Evolutionary conservation across 1,284 basidiomycete genomes (phyloP).

Genomic region (Fomes fomentarius): DNA sequence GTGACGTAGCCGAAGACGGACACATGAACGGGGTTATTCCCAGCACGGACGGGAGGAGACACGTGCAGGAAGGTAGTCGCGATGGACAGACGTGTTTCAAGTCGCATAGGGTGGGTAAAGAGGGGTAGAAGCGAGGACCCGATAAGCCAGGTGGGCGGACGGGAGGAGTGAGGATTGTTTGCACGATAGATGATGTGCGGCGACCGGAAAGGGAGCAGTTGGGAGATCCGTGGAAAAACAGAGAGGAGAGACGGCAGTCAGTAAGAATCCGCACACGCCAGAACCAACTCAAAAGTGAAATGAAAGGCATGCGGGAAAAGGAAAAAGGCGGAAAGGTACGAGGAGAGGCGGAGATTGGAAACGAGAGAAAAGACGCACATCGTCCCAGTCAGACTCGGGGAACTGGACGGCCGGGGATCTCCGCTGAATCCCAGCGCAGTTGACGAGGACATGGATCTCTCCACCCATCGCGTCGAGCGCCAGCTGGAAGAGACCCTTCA

Average conservation of each 20-base stretch:
- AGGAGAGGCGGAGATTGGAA: constrained; percentile 10
- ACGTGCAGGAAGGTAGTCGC: constrained; percentile 16
- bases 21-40: constrained; percentile 25
- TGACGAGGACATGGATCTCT: constrained; percentile 86
- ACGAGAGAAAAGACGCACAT: constrained; percentile 53
- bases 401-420: constrained; percentile 84
- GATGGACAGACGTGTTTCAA: constrained; percentile 8
- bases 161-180: constrained; percentile 8
- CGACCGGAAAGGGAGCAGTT: constrained; percentile 15
- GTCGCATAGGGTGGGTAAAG: constrained; percentile 4
- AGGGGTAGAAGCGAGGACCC: constrained; percentile 8
- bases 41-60: constrained; percentile 11
- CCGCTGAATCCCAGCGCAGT: constrained; percentile 94
- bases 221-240: constrained; percentile 24
- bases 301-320: constrained; percentile 9
- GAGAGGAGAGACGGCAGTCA: constrained; percentile 22
- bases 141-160: constrained; percentile 22
- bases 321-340: constrained; percentile 16
- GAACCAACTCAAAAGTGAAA: constrained; percentile 25
- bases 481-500: constrained; percentile 66
- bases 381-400: constrained; percentile 87
- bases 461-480: constrained; percentile 67
- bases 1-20: constrained; percentile 20
- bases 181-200: constrained; percentile 19
- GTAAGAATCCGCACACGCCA: constrained; percentile 24